These are phyloP conservation scores for Talaromyces islandicus DNA, from an alignment of 2,329 filamentous ascomycete genomes.

Conservation along the genomic window DNA sequence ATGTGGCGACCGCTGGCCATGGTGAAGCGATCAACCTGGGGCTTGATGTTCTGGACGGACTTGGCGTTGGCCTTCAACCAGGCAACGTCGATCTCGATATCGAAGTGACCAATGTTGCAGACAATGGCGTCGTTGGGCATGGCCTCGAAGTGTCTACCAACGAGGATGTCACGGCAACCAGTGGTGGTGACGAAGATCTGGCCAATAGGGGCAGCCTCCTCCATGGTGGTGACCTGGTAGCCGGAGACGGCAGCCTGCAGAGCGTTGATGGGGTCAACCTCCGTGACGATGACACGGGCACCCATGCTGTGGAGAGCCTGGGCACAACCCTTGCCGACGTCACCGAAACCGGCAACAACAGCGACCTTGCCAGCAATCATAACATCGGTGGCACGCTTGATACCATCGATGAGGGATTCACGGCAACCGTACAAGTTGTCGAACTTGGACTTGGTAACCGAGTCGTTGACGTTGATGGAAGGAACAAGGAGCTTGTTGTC, in stretches of 20 bases:
- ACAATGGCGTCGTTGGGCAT: slow-evolving; percentile 99
- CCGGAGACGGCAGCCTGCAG: slow-evolving; percentile 97
- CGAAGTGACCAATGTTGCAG: slow-evolving; percentile 99
- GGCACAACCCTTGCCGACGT: slow-evolving; percentile 98
- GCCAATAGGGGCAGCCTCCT: slow-evolving; percentile 79
- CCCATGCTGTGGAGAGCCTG: slow-evolving; percentile 95
- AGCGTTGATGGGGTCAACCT: slow-evolving; percentile 99
- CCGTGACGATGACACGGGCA: slow-evolving; percentile 91
- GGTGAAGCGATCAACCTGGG: slow-evolving; percentile 96
- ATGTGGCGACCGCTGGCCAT: slow-evolving; percentile 94
- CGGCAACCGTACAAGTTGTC: slow-evolving; percentile 99
- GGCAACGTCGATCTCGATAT: slow-evolving; percentile 99
- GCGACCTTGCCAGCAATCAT: slow-evolving; percentile 99
- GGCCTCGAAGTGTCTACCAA: slow-evolving; percentile 82
- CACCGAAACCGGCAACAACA: slow-evolving; percentile 95
- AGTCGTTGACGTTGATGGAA: slow-evolving; percentile 99
- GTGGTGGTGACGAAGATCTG: slow-evolving; percentile 99
- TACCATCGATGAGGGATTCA: slow-evolving; percentile 96
- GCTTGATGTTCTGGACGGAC: slow-evolving; percentile 97
- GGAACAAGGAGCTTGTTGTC: slow-evolving; percentile 82
- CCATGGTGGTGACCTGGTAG: slow-evolving; percentile 96
- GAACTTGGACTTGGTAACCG: slow-evolving; percentile 99
- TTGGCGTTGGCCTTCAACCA: slow-evolving; percentile 97
- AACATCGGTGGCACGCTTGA: slow-evolving; percentile 99
- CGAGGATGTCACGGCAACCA: slow-evolving; percentile 96